Conservation (phyloP, 768 basidiomycete genomes). For the Jaapia argillacea region DNA sequence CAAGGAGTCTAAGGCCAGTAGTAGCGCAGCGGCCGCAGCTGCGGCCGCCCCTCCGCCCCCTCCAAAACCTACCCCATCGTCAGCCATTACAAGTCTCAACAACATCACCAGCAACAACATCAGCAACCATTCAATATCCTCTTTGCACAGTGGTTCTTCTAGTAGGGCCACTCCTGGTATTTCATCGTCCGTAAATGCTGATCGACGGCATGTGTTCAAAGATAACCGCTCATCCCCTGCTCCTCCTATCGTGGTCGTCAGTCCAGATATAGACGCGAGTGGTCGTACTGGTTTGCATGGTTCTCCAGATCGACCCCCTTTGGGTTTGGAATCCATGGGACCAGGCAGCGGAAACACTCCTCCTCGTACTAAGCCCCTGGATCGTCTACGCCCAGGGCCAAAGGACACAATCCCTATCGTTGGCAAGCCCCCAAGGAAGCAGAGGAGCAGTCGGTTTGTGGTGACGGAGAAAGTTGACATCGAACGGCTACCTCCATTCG, state of each 20-base stretch:
- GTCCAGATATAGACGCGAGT: constrained; percentile 53
- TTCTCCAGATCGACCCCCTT: constrained; percentile 37
- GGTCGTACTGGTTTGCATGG: constrained; percentile 30
- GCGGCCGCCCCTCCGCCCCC: constrained; percentile 42
- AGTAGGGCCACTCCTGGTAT: constrained; percentile 31
- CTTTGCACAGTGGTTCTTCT: constrained; percentile 28
- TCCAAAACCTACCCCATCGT: constrained; percentile 46
- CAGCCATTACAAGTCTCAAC: constrained; percentile 25
- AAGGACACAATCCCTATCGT: constrained; percentile 97
- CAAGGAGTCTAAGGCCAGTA: constrained; percentile 43
- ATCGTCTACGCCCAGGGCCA: constrained; percentile 70
- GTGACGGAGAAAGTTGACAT: constrained; percentile 96
- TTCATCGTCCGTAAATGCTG: constrained; percentile 28
- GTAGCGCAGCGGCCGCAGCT: constrained; percentile 25
- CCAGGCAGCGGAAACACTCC: constrained; percentile 35
- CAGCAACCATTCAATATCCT: constrained; percentile 28
- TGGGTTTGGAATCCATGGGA: constrained; percentile 35
- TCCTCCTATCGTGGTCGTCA: constrained; percentile 84
- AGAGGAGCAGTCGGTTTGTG: constrained; percentile 93
- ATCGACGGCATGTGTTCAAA: constrained; percentile 48
- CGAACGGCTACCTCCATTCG: constrained; percentile 85
- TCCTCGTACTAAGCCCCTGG: constrained; percentile 59
- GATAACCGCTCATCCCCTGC: constrained; percentile 36
- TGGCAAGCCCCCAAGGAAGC: constrained; percentile 94
- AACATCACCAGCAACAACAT: constrained; percentile 23